Conservation (phyloP, 1,284 basidiomycete genomes). For the Schizopora paradoxa region DNA sequence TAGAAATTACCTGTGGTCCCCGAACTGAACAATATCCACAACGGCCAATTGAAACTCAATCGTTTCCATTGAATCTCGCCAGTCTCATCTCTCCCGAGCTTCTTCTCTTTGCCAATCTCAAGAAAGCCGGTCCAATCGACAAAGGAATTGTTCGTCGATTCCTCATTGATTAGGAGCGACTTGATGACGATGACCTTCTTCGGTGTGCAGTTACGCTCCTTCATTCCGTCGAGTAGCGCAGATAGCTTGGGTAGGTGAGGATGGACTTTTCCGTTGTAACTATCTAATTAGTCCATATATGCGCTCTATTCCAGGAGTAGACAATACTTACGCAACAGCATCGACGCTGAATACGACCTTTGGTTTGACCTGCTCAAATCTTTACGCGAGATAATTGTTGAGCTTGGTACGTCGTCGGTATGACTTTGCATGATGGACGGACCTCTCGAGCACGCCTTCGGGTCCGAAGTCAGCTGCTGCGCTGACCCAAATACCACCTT, state of each 20-base stretch:
- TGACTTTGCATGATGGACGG: slow-evolving; percentile 17
- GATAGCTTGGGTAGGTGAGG: slow-evolving; percentile 64
- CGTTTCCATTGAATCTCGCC: slow-evolving; percentile 58
- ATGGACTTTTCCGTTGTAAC: slow-evolving; percentile 70
- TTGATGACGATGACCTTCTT: slow-evolving; percentile 57
- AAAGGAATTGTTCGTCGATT: slow-evolving; percentile 32
- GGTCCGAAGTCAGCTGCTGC: slow-evolving; percentile 87
- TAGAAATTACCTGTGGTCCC: slow-evolving; percentile 68
- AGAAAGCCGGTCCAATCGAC: slow-evolving; percentile 35
- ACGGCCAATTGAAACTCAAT: slow-evolving; percentile 71
- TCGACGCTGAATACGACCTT: slow-evolving; percentile 71
- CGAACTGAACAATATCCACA: slow-evolving; percentile 86
- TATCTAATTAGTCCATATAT: slow-evolving; percentile 24
- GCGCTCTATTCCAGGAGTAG: slow-evolving; percentile 1
- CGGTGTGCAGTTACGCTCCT: slow-evolving; percentile 29
- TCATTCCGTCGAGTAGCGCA: slow-evolving; percentile 47
- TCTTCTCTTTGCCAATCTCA: slow-evolving; percentile 35
- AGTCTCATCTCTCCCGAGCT: slow-evolving; percentile 41
- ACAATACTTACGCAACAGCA: slow-evolving; percentile 51
- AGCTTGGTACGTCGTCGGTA: background rate
- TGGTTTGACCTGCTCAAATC: slow-evolving; percentile 72
- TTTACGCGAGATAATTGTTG: slow-evolving; percentile 22
- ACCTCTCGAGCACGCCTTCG: slow-evolving; percentile 78
- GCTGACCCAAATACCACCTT: slow-evolving; percentile 72
- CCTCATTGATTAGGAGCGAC: slow-evolving; percentile 32